A percentile compares a stretch with the other conserved stretches of the same genome.
Conservation (phyloP, 2,329 filamentous ascomycete genomes). For the Diaporthe sp. region DNA sequence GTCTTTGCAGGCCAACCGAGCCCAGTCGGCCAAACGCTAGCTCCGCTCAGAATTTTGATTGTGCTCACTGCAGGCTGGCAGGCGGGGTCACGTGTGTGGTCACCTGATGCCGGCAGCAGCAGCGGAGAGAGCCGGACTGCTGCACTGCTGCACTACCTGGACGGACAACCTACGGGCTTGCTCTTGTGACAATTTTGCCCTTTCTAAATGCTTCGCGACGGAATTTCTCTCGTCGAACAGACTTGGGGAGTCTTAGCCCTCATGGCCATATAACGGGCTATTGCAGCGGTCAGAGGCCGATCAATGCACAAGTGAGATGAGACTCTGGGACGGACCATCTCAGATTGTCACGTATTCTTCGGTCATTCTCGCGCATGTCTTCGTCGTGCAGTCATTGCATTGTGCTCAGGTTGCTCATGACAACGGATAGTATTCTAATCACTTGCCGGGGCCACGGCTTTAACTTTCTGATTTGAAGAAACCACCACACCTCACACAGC, state of each 20-base stretch:
- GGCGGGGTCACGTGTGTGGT: not conserved
- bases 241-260: too few relatives aligned
- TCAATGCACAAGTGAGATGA: not conserved
- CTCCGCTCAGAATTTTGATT: slow-evolving; percentile 30
- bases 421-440: too few relatives aligned
- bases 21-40: slow-evolving; percentile 32
- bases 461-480: too few relatives aligned
- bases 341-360: not conserved
- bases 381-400: too few relatives aligned
- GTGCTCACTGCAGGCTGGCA: not conserved
- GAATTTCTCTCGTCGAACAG: too few relatives aligned
- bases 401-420: too few relatives aligned
- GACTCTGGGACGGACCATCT: not conserved
- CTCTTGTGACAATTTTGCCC: not conserved
- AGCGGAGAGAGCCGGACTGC: not conserved
- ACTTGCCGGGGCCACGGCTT: not conserved
- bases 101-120: not conserved
- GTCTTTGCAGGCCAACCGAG: slow-evolving; percentile 25
- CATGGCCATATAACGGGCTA: not conserved
- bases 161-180: not conserved
- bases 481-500: not conserved
- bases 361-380: too few relatives aligned
- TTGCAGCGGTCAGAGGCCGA: not conserved
- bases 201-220: not conserved
- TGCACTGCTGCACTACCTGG: not conserved